A percentile compares a stretch with the other conserved stretches of the same genome.
Evolutionary conservation across 768 basidiomycete genomes (phyloP).

Genomic region (Mycena galopus): DNA sequence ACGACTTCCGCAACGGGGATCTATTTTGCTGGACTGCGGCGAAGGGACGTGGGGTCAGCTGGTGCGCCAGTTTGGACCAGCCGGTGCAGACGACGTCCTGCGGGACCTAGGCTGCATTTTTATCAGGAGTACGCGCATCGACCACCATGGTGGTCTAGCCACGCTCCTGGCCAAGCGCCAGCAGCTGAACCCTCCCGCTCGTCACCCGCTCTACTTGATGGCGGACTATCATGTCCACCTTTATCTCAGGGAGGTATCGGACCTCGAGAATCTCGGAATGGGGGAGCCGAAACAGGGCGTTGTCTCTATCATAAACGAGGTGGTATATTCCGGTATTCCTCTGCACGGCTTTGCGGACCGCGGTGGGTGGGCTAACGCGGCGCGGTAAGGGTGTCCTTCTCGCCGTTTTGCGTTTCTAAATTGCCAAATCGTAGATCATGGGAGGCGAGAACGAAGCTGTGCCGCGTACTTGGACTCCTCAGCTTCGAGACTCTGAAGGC

Average conservation of each 20-base stretch:
- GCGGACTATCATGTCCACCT: conserved; percentile 65
- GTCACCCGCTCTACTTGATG: conserved; percentile 79
- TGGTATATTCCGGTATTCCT: not conserved
- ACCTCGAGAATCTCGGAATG: conserved; percentile 79
- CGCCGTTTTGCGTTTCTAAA: not conserved
- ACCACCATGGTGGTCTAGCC: conserved; percentile 89
- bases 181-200: conserved; percentile 72
- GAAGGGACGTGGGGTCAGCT: conserved; percentile 96
- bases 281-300: conserved; percentile 61
- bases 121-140: conserved; percentile 89
- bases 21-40: conserved; percentile 85
- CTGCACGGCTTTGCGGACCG: not conserved
- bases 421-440: not conserved
- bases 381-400: not conserved
- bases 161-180: conserved; percentile 78
- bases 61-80: conserved; percentile 76
- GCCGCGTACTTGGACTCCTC: not conserved
- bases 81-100: conserved; percentile 69
- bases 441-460: not conserved
- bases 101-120: conserved; percentile 82
- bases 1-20: conserved; percentile 76
- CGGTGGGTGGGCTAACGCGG: not conserved
- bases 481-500: not conserved
- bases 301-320: conserved; percentile 49
- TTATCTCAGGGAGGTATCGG: conserved; percentile 80